Evolutionary conservation across 768 basidiomycete genomes (phyloP), one percentile per base, ranked within the genome.

Genomic region (Tricholoma terreum): DNA sequence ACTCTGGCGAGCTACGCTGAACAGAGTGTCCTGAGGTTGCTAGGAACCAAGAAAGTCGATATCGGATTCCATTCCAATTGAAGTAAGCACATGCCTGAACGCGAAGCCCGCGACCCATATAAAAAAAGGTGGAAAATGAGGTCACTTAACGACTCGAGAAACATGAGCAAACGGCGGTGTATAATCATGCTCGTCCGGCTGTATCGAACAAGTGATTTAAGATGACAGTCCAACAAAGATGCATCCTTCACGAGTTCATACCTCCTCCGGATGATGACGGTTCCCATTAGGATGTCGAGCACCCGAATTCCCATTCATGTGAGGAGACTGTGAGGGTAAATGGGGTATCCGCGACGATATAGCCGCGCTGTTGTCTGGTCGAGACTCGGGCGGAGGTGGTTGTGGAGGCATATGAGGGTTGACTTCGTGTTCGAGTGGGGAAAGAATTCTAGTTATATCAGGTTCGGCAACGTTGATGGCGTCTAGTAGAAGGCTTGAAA

Each of bases 401-500:
- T n/a, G 24, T 14, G 35, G 19, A n/a, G 27, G 14, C 24, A 17
- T 33, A 7, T n/a, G 43, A 33, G 56, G 14, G 36, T 22, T 35
- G 30, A 53, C 7, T 14, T 24, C 22, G 27, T 17, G 52, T 5
- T 43, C 31, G 2, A 52, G 5, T n/a, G 63, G 60, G 2, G 60
- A 50, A 31, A 62, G 50, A 21, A 65, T 43, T 14, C 52, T 43
- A 19, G 58, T 42, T 9, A 65, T 57, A 1, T 60, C 55, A 11
- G 65, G 64, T 8, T 59, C 55, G 14, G 66, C 43, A 21, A 56
- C 14, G 59, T 62, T 50, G 4, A 76, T 69, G 14, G 75, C 70
- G 56, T 77, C 76, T 19, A 77, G 66, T 17, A 77, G 67, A 14
- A 77, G 69, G 46, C 75, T 77, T 52, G 19, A 54, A 12, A 27